Percentiles rank a stretch among this genome's conserved stretches.
Evolutionary conservation across 192 early-diverging fungal species (phyloP).

Genomic region (Phlyctochytrium planicorne): DNA sequence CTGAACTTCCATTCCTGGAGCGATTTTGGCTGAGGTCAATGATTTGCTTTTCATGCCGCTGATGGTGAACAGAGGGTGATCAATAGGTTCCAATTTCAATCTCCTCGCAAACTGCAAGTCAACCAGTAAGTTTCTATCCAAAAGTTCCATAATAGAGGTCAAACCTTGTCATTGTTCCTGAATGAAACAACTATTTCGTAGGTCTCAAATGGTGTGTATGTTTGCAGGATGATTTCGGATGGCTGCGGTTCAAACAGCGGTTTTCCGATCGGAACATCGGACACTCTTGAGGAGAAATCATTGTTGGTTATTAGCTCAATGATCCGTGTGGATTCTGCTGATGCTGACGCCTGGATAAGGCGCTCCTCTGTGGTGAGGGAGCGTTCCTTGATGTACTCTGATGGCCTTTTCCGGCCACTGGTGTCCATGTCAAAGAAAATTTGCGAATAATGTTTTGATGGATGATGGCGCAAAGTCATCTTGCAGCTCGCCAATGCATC

Average conservation of each 20-base stretch:
- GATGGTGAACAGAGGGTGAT: slow-evolving; percentile 47
- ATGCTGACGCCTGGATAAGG: slow-evolving; percentile 24
- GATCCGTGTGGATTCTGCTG: slow-evolving; percentile 17
- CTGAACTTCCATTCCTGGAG: slow-evolving; percentile 60
- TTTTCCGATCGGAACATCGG: slow-evolving; percentile 43
- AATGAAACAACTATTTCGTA: slow-evolving; percentile 57
- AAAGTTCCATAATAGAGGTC: slow-evolving; percentile 3
- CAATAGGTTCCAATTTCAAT: slow-evolving; percentile 51
- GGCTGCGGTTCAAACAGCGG: slow-evolving; percentile 59
- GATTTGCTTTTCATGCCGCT: slow-evolving; percentile 37
- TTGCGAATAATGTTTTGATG: no score
- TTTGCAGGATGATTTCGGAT: slow-evolving; percentile 42
- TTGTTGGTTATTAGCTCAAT: slow-evolving; percentile 36
- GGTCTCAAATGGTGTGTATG: slow-evolving; percentile 47
- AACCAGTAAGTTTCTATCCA: no score
- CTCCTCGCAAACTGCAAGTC: slow-evolving; percentile 47
- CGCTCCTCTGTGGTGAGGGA: slow-evolving; percentile 35
- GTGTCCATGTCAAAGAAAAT: no score
- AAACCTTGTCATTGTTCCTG: slow-evolving; percentile 63
- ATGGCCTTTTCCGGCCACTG: slow-evolving; percentile 37
- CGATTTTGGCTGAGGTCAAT: slow-evolving; percentile 52
- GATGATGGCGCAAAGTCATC: no score
- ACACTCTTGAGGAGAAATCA: slow-evolving; percentile 25
- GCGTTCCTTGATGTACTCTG: slow-evolving; percentile 41
- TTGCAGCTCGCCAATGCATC: no score